Evolutionary conservation across 768 basidiomycete genomes (phyloP).

Genomic region (Boletellus ananiceps): DNA sequence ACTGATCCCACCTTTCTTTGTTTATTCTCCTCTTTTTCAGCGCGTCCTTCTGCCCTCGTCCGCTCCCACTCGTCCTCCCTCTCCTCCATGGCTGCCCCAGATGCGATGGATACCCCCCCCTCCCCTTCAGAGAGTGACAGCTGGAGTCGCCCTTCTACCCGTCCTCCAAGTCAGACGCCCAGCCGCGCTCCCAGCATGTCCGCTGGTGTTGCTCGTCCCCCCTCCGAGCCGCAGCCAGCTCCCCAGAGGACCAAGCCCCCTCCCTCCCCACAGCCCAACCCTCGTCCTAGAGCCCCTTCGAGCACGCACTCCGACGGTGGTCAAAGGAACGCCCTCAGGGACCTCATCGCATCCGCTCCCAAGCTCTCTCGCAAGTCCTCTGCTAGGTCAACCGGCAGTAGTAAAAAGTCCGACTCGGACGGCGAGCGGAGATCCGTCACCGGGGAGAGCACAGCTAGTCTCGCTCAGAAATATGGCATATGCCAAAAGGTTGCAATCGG

Average conservation of each 20-base stretch:
- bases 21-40: neutral
- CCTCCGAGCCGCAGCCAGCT: conserved; percentile 28
- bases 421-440: conserved; percentile 40
- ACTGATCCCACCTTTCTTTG: conserved; percentile 7
- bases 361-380: conserved; percentile 72
- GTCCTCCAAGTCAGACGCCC: conserved; percentile 52
- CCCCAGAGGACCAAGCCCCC: conserved; percentile 20
- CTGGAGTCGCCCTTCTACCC: conserved; percentile 58
- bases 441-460: conserved; percentile 51
- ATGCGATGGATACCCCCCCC: conserved; percentile 42
- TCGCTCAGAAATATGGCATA: conserved; percentile 91
- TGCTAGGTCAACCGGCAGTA: conserved; percentile 61
- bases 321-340: conserved; percentile 80
- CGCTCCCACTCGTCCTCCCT: neutral
- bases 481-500: conserved; percentile 97
- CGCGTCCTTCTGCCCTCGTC: neutral
- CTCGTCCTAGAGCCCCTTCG: conserved; percentile 36
- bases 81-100: conserved; percentile 37
- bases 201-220: conserved; percentile 34
- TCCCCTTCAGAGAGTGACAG: conserved; percentile 55
- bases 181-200: conserved; percentile 38
- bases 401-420: conserved; percentile 67
- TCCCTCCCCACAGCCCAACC: conserved; percentile 18
- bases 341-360: conserved; percentile 68
- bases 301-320: conserved; percentile 54